These are phyloP conservation scores for Entonaema liquescens DNA, from an alignment of 495 filamentous ascomycete genomes.

Conservation along the genomic window DNA sequence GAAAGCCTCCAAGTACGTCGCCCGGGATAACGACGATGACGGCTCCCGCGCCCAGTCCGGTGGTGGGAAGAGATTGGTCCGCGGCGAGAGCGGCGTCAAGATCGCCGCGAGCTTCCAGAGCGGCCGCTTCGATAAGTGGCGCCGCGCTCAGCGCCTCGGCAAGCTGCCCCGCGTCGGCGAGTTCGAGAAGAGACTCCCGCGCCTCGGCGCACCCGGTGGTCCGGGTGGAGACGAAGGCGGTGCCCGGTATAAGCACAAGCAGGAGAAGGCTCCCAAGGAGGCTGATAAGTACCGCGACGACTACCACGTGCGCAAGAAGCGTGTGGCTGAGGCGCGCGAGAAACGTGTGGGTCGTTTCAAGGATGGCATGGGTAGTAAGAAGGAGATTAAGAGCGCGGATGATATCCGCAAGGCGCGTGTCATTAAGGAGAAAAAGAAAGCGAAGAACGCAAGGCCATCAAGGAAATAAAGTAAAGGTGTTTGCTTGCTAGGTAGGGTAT, in stretches of 20 bases:
- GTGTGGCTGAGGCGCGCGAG: constrained; percentile 84
- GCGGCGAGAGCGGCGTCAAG: constrained; percentile 92
- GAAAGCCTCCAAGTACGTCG: constrained; percentile 93
- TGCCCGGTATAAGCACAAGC: constrained; percentile 77
- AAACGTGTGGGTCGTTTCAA: constrained; percentile 77
- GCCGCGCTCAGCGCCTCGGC: constrained; percentile 80
- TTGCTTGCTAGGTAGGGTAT: background rate
- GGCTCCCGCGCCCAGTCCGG: constrained; percentile 70
- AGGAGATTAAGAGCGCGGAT: constrained; percentile 80
- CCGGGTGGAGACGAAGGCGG: constrained; percentile 48
- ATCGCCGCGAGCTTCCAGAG: constrained; percentile 92
- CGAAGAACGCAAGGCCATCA: constrained; percentile 90
- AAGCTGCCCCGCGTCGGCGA: constrained; percentile 84
- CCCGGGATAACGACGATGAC: constrained; percentile 90
- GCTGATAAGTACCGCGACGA: constrained; percentile 91
- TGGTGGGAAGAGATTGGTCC: constrained; percentile 81
- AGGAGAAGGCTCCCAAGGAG: constrained; percentile 86
- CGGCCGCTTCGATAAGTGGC: constrained; percentile 93
- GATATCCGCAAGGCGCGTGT: constrained; percentile 86
- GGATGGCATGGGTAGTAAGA: constrained; percentile 70
- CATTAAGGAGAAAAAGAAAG: constrained; percentile 74
- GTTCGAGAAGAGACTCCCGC: constrained; percentile 63
- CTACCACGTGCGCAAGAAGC: constrained; percentile 89
- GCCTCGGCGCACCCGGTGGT: constrained; percentile 56
- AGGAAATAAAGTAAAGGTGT: constrained; percentile 57